A percentile compares a stretch with the other conserved stretches of the same genome.
phyloP scores from a whole-genome alignment of 2,329 filamentous ascomycete genomes.

The Aureobasidium sp. region DNA sequence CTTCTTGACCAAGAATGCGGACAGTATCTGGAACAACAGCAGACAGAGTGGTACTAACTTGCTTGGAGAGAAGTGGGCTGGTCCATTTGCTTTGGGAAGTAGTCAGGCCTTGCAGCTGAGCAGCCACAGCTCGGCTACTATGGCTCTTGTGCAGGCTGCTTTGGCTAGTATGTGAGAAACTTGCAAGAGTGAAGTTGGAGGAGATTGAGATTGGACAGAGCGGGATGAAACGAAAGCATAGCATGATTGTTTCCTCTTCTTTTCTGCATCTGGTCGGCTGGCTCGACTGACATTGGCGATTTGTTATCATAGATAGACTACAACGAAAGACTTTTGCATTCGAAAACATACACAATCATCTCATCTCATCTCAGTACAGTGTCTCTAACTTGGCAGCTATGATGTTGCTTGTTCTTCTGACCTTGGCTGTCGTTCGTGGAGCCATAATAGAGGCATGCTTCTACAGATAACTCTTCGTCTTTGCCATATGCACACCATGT shows the following conservation, averaged over 20 bases:
- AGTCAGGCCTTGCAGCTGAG: constrained; percentile 28
- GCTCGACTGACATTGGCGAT: not conserved
- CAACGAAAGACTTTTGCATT: no score
- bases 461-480: constrained; percentile 11
- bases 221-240: not conserved
- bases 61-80: constrained; percentile 60
- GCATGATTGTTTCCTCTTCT: not conserved
- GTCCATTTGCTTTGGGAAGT: constrained; percentile 41
- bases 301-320: not conserved
- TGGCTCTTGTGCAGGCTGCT: constrained; percentile 26
- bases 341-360: no score
- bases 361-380: no score
- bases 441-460: no score
- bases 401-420: no score
- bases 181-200: not conserved
- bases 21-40: constrained; percentile 58
- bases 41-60: constrained; percentile 37
- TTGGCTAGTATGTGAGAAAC: constrained; percentile 19
- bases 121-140: constrained; percentile 18
- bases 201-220: not conserved
- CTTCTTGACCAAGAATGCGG: constrained; percentile 56
- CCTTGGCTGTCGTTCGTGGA: no score
- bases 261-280: not conserved
- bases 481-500: constrained; percentile 44
- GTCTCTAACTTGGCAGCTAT: no score